Evolutionary conservation across 73 alveolate species (phyloP).

Genomic region (Symbiodinium pilosum): DNA sequence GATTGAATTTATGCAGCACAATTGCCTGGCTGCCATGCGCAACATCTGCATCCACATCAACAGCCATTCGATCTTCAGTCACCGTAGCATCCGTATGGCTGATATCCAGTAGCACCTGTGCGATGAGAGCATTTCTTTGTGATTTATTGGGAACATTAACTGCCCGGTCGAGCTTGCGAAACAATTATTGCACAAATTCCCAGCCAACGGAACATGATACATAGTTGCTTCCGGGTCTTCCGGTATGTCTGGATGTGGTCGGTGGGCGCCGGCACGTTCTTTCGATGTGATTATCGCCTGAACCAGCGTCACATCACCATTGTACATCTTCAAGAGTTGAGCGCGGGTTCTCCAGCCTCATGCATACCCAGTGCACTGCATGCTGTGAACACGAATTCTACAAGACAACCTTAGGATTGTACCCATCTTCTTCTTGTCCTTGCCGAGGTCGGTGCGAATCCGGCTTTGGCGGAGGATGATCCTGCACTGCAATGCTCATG

Average conservation of each 20-base stretch:
- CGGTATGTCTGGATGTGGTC: slow-evolving; percentile 33
- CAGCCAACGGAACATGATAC: neutral
- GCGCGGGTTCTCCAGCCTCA: slow-evolving; percentile 57
- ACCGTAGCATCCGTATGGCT: neutral
- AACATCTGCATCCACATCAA: neutral
- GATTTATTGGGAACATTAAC: neutral
- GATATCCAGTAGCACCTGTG: neutral
- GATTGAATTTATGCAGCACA: too few relatives aligned
- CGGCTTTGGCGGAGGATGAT: neutral
- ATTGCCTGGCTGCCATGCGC: neutral
- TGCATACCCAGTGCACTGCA: too few relatives aligned
- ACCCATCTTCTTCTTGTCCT: slow-evolving; percentile 41
- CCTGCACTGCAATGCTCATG: too few relatives aligned
- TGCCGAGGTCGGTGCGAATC: neutral
- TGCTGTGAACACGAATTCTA: too few relatives aligned
- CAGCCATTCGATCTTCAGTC: neutral
- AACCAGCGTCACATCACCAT: neutral
- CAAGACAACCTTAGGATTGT: neutral
- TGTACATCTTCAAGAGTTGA: slow-evolving; percentile 11
- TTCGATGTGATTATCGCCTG: neutral
- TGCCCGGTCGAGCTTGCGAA: neutral
- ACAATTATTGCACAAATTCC: neutral
- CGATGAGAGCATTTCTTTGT: too few relatives aligned
- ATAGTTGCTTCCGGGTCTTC: neutral
- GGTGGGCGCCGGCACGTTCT: neutral